Conservation (phyloP, 2,329 filamentous ascomycete genomes). For the Arthrocladium fulminans region DNA sequence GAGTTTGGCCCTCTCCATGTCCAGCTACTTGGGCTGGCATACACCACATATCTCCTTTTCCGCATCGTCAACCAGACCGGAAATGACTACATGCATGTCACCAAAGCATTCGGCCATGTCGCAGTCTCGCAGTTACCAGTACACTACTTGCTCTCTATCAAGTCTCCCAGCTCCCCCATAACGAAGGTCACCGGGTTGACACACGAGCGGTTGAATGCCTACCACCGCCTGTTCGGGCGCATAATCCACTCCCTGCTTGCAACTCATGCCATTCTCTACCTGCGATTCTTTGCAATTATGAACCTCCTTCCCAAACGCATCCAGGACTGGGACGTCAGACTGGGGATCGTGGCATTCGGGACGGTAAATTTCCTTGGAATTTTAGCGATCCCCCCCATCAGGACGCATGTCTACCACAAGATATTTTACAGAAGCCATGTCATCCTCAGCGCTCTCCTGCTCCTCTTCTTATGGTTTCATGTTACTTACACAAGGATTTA, state of each 20-base stretch:
- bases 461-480: slow-evolving; percentile 46
- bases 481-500: slow-evolving; percentile 47
- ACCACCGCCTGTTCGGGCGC: slow-evolving; percentile 51
- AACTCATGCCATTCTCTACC: slow-evolving; percentile 47
- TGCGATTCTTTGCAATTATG: slow-evolving; percentile 48
- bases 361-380: slow-evolving; percentile 39
- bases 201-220: slow-evolving; percentile 47
- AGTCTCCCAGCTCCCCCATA: slow-evolving; percentile 33
- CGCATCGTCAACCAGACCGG: slow-evolving; percentile 16
- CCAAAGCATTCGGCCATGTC: slow-evolving; percentile 53
- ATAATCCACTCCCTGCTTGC: slow-evolving; percentile 44
- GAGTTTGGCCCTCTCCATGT: slow-evolving; percentile 19
- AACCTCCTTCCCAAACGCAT: slow-evolving; percentile 46
- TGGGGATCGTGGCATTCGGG: slow-evolving; percentile 43
- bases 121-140: slow-evolving; percentile 52
- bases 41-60: slow-evolving; percentile 18
- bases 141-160: slow-evolving; percentile 47
- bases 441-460: slow-evolving; percentile 40
- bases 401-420: slow-evolving; percentile 38
- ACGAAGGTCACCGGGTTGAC: slow-evolving; percentile 45
- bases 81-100: slow-evolving; percentile 53
- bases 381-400: slow-evolving; percentile 40
- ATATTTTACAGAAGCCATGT: slow-evolving; percentile 51
- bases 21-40: slow-evolving; percentile 15
- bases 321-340: slow-evolving; percentile 48